A percentile compares a stretch with the other conserved stretches of the same genome.
Evolutionary conservation across 1,139 yeast species (phyloP).

Genomic region (Scheffersomyces illinoinensis): DNA sequence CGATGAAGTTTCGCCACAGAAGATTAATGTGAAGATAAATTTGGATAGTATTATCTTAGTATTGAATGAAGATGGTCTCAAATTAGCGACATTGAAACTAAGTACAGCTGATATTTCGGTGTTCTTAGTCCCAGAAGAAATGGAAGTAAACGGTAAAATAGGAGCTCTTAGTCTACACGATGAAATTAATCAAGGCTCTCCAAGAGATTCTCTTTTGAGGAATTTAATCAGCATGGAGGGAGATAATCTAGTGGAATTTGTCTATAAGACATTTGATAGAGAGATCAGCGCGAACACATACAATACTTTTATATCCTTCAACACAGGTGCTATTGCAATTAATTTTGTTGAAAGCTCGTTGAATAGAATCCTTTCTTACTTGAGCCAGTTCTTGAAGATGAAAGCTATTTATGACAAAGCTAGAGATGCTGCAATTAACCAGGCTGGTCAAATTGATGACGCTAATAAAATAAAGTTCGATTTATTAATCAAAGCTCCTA

Average conservation of each 20-base stretch:
- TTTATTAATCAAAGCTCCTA: constrained; percentile 76
- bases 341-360: constrained; percentile 84
- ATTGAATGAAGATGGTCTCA: constrained; percentile 80
- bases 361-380: constrained; percentile 62
- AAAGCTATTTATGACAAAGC: constrained; percentile 85
- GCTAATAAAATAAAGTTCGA: constrained; percentile 71
- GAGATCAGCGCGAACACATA: constrained; percentile 49
- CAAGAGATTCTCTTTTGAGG: constrained; percentile 59
- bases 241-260: constrained; percentile 76
- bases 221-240: constrained; percentile 80
- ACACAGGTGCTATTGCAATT: constrained; percentile 72
- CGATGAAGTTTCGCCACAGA: constrained; percentile 64
- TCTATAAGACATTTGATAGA: constrained; percentile 78
- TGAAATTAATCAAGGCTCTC: constrained; percentile 66
- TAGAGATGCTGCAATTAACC: constrained; percentile 74
- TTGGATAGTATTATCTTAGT: constrained; percentile 75
- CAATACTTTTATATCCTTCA: constrained; percentile 62
- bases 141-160: constrained; percentile 72
- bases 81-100: constrained; percentile 75
- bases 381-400: constrained; percentile 80
- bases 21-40: constrained; percentile 65
- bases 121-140: constrained; percentile 69
- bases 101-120: constrained; percentile 73
- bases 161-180: constrained; percentile 84
- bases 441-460: constrained; percentile 65